phyloP scores from a whole-genome alignment of 768 basidiomycete genomes.

The Collybiopsis luxurians region DNA sequence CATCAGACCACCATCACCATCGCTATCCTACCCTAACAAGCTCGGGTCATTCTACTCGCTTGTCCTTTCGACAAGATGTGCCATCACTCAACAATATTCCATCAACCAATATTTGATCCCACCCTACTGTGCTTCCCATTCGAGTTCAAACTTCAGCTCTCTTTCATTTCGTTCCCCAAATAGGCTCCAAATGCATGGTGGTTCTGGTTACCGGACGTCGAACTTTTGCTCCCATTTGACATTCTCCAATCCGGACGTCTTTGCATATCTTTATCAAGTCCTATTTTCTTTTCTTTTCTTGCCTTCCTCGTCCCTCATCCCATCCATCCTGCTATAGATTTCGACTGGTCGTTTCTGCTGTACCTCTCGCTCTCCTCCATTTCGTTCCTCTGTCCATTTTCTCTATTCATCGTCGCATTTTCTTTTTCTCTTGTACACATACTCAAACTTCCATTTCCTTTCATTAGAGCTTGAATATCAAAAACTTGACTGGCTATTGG shows the following conservation, averaged over 20 bases:
- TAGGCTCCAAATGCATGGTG: background rate
- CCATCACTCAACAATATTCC: too few relatives aligned
- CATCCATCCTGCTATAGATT: background rate
- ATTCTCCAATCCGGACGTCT: constrained; percentile 2
- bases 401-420: background rate
- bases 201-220: background rate
- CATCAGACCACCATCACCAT: background rate
- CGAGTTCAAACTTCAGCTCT: background rate
- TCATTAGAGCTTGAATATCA: background rate
- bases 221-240: background rate
- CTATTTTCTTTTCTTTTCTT: background rate
- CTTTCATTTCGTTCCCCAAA: background rate
- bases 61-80: background rate
- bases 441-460: background rate
- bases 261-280: constrained; percentile 2
- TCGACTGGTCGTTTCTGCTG: constrained; percentile 7
- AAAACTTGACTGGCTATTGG: background rate
- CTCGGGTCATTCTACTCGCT: too few relatives aligned
- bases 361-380: background rate
- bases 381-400: background rate
- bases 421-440: background rate
- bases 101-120: too few relatives aligned
- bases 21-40: background rate
- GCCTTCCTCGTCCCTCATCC: background rate
- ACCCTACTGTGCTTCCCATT: background rate